phyloP scores from a whole-genome alignment of 208 protist genomes.

The Trypanosoma avium region DNA sequence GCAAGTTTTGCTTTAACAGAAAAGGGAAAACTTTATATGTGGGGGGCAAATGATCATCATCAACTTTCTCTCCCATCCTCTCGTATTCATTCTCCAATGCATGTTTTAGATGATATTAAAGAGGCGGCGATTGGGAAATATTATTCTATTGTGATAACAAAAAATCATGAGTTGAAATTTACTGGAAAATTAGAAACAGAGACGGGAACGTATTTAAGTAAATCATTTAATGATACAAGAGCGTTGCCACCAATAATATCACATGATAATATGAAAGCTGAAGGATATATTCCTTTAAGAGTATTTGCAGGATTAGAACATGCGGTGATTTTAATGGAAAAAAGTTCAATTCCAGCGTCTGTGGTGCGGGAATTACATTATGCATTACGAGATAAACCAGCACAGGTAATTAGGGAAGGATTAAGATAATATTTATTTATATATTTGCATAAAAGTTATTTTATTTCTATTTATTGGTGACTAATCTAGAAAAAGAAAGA shows the following conservation, averaged over 20 bases:
- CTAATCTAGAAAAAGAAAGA: too few species aligned
- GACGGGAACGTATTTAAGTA: conserved; percentile 30
- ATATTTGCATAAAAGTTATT: not conserved
- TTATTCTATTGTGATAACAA: conserved; percentile 64
- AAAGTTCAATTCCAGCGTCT: conserved; percentile 28
- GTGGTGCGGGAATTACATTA: conserved; percentile 29
- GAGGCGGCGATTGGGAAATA: conserved; percentile 63
- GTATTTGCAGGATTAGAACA: conserved; percentile 67
- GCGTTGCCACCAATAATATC: conserved; percentile 48
- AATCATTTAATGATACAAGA: conserved; percentile 54
- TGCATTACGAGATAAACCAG: conserved; percentile 46
- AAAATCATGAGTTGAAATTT: conserved; percentile 50
- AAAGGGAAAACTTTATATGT: conserved; percentile 62
- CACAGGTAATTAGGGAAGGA: conserved; percentile 27
- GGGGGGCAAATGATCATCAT: conserved; percentile 67
- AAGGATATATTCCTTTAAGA: conserved; percentile 41
- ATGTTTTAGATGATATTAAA: conserved; percentile 66
- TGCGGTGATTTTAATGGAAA: conserved; percentile 60
- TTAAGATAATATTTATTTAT: not conserved
- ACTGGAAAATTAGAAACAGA: conserved; percentile 61
- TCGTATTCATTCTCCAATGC: conserved; percentile 34
- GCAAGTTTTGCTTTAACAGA: conserved; percentile 71
- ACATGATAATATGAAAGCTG: conserved; percentile 22
- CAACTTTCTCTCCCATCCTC: conserved; percentile 41
- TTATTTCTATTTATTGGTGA: not conserved